Base-by-base conservation (phyloP, 2,329 filamentous ascomycete species). In the Cladosporium sp. region DNA sequence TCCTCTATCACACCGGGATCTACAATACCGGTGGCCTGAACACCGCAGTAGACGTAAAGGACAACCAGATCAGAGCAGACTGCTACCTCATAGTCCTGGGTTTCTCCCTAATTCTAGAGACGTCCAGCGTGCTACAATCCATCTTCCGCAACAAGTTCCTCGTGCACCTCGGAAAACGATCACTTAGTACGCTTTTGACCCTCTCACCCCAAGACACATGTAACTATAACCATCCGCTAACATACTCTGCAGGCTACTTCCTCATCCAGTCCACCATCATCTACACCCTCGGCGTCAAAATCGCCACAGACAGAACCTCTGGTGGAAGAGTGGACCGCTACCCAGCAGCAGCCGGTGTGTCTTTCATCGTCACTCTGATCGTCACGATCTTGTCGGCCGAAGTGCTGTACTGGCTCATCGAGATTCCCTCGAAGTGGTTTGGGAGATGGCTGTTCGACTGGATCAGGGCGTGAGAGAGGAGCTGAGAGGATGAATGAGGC, bases 21-120 rank as follows among this genome's bases (percentile, higher is more conserved):
- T 82, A 82, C 67, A 76, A 73, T 10, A 73, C 73, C 0, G 78
- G 75, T 7, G 70, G 74, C 16, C 67, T 82, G 48, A 80, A 80
- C 49, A 70, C 67, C 6, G 67, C 73, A 32, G 71, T 77, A 18
- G 75, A 79, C 63, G 43, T 70, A 1, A 70, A 72, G 7, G 72
- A 78, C 57, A 77, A 78, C 2, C 72, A 76, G 49, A 77, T 80
- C 1, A 71, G 80, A 32, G 76, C 78, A 43, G 80, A 82, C 63
- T 78, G 79, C 64, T 82, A 80, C 65, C 70, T 83, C 3, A 71
- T 81, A 30, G 73, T 83, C n/a, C 49, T 81, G 0, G 81, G 80
- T 1, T 72, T 78, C 36, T 78, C 78, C 67, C 66, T 80, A 13
- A 65, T 81, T 30, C 65, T 82, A 8, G 81, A 83, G 68, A 78